Evolutionary conservation across 495 filamentous ascomycete species (phyloP), one percentile per base, ranked within the genome.

Genomic region (Aspergillus cavernicola): DNA sequence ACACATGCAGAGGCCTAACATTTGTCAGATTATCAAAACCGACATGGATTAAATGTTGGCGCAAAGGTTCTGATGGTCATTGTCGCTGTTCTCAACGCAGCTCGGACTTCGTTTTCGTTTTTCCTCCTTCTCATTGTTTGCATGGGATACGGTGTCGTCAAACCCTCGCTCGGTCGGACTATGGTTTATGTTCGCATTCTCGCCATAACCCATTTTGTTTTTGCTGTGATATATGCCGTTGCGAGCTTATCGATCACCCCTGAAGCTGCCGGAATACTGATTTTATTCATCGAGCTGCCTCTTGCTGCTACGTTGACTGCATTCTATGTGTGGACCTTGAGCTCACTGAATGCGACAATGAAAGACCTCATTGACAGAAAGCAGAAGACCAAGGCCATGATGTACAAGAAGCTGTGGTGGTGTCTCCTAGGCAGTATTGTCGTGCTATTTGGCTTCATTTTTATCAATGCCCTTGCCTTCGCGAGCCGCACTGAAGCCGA

Each of bases 371-470:
- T 88, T 12, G 90, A 93, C 63, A 84, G 93, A 38, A 97, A 96
- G 70, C 93, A 99, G 71, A 88, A 85, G 66, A 85, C 86, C 51
- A 99, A 99, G 67, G 87, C 88, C 18, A 69, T 81, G 66, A 99
- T 99, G 93, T 99, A 97, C 75, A 90, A 89, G 72, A 95, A 95
- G 69, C 85, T 99, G 20, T 99, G 93, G 93, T 99, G 89, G 89
- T 92, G 90, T 68, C 95, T 99, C 54, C 77, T 99, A 13, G 79
- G 79, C 50, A 91, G 86, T 60, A 96, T 99, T 66, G 73, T 96
- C 48, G 89, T 97, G 44, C 97, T 97, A 56, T 97, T 97, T 60
- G 91, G 77, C 52, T 99, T 97, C 75, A 96, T 99, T 77, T 87
- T 88, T 64, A 82, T 97, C 70, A 97, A 96, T 74, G 92, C 88